phyloP scores from a whole-genome alignment of 306 rosid species.

The Cucumis melo region DNA sequence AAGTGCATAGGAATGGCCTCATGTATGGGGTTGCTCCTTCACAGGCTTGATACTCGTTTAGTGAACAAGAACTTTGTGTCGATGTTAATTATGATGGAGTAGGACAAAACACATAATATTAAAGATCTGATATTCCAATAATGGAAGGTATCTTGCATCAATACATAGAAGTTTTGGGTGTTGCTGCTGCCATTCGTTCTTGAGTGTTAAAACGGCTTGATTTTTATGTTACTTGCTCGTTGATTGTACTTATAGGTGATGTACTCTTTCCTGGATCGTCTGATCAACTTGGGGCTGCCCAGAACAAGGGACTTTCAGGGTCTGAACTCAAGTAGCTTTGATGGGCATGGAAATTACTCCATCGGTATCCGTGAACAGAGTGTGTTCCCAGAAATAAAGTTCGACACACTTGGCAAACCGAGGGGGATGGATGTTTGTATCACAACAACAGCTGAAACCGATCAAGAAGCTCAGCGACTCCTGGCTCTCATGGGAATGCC shows the following conservation, averaged over 20 bases:
- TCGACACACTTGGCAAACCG: constrained; percentile 47
- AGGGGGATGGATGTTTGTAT: constrained; percentile 96
- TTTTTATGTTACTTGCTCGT: neutral
- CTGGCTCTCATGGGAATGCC: constrained; percentile 95
- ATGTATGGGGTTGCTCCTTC: neutral
- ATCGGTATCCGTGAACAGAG: constrained; percentile 68
- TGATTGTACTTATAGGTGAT: constrained; percentile 40
- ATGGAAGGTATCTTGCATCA: neutral
- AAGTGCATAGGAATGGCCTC: neutral
- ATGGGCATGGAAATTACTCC: constrained; percentile 69
- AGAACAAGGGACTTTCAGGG: constrained; percentile 98
- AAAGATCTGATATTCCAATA: neutral
- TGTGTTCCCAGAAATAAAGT: constrained; percentile 75
- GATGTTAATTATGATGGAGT: neutral
- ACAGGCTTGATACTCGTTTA: neutral
- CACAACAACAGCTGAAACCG: constrained; percentile 60
- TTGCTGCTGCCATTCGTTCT: neutral
- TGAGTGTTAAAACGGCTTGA: neutral
- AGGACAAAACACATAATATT: neutral
- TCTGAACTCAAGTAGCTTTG: constrained; percentile 61
- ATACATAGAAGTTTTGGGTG: neutral
- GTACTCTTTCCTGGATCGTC: constrained; percentile 77
- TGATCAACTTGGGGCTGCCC: constrained; percentile 80
- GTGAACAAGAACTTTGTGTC: neutral
- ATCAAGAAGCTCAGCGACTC: constrained; percentile 64